Evolutionary conservation across 768 basidiomycete species (phyloP).

Genomic region (Mycena amicta): DNA sequence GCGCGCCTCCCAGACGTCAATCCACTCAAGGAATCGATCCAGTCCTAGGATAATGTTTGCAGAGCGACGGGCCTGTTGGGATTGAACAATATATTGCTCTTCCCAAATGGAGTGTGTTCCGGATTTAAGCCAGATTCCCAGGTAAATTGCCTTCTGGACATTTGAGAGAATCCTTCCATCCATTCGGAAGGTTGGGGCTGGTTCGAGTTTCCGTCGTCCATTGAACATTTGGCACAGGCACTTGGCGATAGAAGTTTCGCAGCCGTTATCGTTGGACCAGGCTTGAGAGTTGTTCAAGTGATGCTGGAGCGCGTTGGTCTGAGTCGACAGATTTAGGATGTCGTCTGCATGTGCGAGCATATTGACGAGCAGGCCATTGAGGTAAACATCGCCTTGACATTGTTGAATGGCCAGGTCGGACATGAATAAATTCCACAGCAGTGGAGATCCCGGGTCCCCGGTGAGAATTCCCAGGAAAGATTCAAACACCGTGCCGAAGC

Average conservation of each 20-base stretch:
- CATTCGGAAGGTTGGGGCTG: background rate
- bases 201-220: background rate
- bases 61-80: background rate
- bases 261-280: constrained; percentile 1
- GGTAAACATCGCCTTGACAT: constrained; percentile 6
- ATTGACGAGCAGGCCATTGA: background rate
- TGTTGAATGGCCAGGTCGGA: constrained; percentile 6
- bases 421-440: too few species aligned
- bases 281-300: background rate
- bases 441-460: too few species aligned
- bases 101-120: background rate
- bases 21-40: constrained; percentile 4
- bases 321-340: background rate
- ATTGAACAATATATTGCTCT: too few species aligned
- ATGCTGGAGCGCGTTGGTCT: background rate
- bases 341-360: constrained; percentile 17
- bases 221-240: background rate
- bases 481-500: constrained; percentile 8
- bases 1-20: constrained; percentile 1
- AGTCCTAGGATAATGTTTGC: background rate
- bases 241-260: background rate
- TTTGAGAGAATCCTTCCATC: constrained; percentile 5
- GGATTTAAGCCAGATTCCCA: constrained; percentile 8
- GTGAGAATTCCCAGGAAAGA: constrained; percentile 17
- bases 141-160: constrained; percentile 17